Conservation (phyloP, 164 flowering plant species). For the Akebia trifoliata region DNA sequence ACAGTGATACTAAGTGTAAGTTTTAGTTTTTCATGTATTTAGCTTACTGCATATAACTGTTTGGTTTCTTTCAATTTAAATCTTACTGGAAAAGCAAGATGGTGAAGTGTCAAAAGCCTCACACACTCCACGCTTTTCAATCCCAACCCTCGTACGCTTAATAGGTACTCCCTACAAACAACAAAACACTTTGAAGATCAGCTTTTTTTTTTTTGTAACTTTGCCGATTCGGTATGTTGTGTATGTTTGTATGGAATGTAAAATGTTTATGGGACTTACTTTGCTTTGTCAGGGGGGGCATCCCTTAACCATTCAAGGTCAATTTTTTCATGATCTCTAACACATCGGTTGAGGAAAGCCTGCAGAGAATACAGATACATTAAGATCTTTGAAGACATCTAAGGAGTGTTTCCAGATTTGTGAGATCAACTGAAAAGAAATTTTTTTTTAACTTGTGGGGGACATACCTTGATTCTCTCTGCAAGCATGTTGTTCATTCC, state of each 20-base stretch:
- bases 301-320: constrained; percentile 98
- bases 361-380: constrained; percentile 30
- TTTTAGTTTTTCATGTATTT: background rate
- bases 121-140: constrained; percentile 97
- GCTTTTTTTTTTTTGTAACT: background rate
- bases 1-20: no score
- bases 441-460: no score
- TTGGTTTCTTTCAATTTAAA: no score
- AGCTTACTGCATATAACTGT: no score
- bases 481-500: constrained; percentile 71
- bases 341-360: constrained; percentile 80
- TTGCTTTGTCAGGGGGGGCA: constrained; percentile 91
- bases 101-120: constrained; percentile 89
- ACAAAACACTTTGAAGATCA: background rate
- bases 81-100: constrained; percentile 97
- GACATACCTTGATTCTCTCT: constrained; percentile 64
- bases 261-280: constrained; percentile 46
- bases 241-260: background rate
- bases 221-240: background rate
- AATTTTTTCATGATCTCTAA: constrained; percentile 77
- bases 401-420: no score
- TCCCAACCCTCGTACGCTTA: constrained; percentile 87
- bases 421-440: no score
- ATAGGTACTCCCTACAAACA: constrained; percentile 64
- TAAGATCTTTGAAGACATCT: constrained; percentile 4